Evolutionary conservation across 768 basidiomycete genomes (phyloP).

Genomic region (Suillus clintonianus): DNA sequence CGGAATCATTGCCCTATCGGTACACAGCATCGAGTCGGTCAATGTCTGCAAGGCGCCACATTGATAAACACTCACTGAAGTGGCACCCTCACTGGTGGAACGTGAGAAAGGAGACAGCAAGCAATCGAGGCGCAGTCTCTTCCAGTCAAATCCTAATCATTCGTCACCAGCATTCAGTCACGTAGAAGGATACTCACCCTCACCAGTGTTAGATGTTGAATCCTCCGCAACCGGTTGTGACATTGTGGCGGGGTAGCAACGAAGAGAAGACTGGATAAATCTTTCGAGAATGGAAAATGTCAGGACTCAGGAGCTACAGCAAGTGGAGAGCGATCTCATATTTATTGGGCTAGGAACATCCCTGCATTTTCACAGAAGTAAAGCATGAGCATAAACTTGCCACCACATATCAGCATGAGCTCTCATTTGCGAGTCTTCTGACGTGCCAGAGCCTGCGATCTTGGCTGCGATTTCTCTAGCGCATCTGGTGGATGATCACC

Average conservation of each 20-base stretch:
- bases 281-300: background rate
- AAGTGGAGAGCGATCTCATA: background rate
- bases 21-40: background rate
- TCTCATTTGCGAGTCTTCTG: background rate
- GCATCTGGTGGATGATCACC: background rate
- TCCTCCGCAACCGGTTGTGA: background rate
- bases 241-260: background rate
- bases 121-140: background rate
- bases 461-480: background rate
- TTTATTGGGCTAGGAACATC: background rate
- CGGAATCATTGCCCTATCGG: background rate
- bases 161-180: background rate
- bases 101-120: background rate
- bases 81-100: background rate
- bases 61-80: background rate
- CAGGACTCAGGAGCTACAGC: background rate
- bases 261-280: background rate
- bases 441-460: background rate
- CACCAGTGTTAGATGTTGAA: background rate
- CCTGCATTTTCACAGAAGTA: background rate
- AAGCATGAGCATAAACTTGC: background rate
- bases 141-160: background rate
- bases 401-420: background rate
- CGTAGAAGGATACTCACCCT: background rate
- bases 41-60: background rate